phyloP scores from a whole-genome alignment of 805 yeast genomes.

The Metschnikowia proteae region DNA sequence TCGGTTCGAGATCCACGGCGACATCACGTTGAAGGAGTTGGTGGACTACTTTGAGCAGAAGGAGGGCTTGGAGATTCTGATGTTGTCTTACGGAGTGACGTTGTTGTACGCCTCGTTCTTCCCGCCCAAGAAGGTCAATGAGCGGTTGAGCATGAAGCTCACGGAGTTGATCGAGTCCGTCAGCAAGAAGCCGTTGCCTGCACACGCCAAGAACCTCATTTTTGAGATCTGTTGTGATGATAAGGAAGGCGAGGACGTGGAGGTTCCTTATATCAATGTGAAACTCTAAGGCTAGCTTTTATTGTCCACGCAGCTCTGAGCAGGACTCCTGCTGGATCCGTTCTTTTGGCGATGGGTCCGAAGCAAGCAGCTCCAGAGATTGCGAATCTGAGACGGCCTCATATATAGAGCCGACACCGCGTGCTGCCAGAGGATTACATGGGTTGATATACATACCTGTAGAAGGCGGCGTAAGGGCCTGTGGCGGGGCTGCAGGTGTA shows the following conservation, averaged over 20 bases:
- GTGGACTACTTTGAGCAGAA: conserved; percentile 71
- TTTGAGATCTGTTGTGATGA: conserved; percentile 93
- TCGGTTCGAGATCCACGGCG: conserved; percentile 77
- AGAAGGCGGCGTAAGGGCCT: too few species aligned
- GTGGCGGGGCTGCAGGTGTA: too few species aligned
- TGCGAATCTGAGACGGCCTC: too few species aligned
- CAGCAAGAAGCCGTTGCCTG: conserved; percentile 75
- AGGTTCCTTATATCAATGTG: conserved; percentile 82
- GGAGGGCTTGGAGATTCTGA: conserved; percentile 83
- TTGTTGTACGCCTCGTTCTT: conserved; percentile 88
- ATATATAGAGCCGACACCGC: too few species aligned
- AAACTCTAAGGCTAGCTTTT: conserved; percentile 20
- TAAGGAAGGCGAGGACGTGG: conserved; percentile 89
- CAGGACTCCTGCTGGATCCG: too few species aligned
- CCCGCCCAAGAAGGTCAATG: conserved; percentile 86
- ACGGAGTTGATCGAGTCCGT: conserved; percentile 80
- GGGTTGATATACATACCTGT: too few species aligned
- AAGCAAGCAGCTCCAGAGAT: too few species aligned
- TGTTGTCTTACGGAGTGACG: conserved; percentile 90
- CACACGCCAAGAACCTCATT: conserved; percentile 71
- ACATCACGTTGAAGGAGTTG: conserved; percentile 69
- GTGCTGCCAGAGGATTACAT: too few species aligned
- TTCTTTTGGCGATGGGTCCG: too few species aligned
- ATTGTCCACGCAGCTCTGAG: neutral
- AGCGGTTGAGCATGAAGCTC: conserved; percentile 62